Percentiles rank a stretch among this genome's conserved stretches.
Conservation (phyloP, 2,329 filamentous ascomycete genomes). For the Pseudocercospora cruenta region DNA sequence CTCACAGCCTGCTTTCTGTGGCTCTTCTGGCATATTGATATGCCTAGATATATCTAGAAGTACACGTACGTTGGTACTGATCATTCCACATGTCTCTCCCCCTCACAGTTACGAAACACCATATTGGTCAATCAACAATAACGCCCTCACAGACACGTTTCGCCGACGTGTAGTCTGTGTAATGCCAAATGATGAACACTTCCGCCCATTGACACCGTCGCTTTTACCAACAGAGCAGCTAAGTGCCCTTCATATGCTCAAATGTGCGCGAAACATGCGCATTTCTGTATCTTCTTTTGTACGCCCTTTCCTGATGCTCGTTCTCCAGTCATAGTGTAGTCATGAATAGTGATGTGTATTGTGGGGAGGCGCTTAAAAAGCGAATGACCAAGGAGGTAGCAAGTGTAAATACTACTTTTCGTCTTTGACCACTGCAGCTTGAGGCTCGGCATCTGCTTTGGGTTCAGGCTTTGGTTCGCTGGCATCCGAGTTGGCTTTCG, state of each 20-base stretch:
- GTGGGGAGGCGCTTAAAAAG: background rate
- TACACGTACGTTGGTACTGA: slow-evolving; percentile 9
- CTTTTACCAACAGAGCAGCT: slow-evolving; percentile 21
- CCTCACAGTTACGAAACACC: background rate
- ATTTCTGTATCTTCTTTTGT: slow-evolving; percentile 17
- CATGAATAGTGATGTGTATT: slow-evolving; percentile 6
- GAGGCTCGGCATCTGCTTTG: background rate
- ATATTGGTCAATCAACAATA: background rate
- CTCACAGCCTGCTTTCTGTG: background rate
- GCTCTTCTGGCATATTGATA: background rate
- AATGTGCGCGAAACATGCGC: background rate
- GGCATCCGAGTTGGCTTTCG: background rate
- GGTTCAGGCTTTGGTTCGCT: background rate
- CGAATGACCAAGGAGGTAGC: background rate
- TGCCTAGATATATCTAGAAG: slow-evolving; percentile 9
- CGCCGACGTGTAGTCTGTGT: slow-evolving; percentile 10
- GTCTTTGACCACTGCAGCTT: background rate
- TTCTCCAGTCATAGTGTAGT: slow-evolving; percentile 4
- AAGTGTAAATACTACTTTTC: background rate
- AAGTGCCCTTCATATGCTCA: slow-evolving; percentile 14
- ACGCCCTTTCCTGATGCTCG: slow-evolving; percentile 11
- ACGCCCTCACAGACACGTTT: slow-evolving; percentile 12
- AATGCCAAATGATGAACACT: slow-evolving; percentile 11
- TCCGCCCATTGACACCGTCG: slow-evolving; percentile 15
- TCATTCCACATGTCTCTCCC: slow-evolving; percentile 9